Evolutionary conservation across 441 rosid species (phyloP).

Genomic region (Dalechampia spathulata): DNA sequence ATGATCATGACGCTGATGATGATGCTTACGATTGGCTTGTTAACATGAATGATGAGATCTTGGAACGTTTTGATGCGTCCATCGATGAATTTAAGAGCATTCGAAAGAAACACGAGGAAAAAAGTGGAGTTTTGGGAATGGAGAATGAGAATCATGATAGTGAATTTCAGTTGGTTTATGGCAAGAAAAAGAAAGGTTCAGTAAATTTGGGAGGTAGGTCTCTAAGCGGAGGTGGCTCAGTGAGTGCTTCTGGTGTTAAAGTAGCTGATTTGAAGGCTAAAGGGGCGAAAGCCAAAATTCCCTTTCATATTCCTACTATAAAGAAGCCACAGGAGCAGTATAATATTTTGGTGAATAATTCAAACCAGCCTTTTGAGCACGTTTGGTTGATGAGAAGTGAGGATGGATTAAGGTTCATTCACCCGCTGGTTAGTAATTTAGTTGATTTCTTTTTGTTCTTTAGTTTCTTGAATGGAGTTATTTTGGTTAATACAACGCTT

Average conservation of each 20-base stretch:
- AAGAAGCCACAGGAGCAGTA: constrained; percentile 70
- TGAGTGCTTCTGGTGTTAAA: constrained; percentile 34
- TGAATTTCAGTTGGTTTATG: constrained; percentile 70
- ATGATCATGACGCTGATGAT: constrained; percentile 41
- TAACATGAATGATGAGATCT: constrained; percentile 50
- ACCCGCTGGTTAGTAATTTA: constrained; percentile 94
- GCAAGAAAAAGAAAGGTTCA: constrained; percentile 48
- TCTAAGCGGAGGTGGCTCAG: constrained; percentile 8
- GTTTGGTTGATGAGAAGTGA: constrained; percentile 70
- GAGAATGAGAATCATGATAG: constrained; percentile 16
- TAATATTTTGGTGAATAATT: constrained; percentile 59
- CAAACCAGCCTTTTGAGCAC: constrained; percentile 67
- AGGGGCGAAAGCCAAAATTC: constrained; percentile 48
- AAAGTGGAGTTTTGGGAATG: constrained; percentile 35
- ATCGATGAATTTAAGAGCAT: constrained; percentile 44
- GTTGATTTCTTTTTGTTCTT: constrained; percentile 24
- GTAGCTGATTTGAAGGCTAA: constrained; percentile 37
- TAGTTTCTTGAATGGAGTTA: not conserved
- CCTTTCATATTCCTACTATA: constrained; percentile 67
- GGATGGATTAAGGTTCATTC: constrained; percentile 53
- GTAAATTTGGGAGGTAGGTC: constrained; percentile 2
- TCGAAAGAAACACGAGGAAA: constrained; percentile 27
- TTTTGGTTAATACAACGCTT: not conserved
- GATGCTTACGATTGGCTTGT: constrained; percentile 72
- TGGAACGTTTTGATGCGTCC: constrained; percentile 58